Evolutionary conservation across 2,329 filamentous ascomycete genomes (phyloP), one percentile per base, ranked within the genome.

Genomic region (Chrysosporium queenslandicum): DNA sequence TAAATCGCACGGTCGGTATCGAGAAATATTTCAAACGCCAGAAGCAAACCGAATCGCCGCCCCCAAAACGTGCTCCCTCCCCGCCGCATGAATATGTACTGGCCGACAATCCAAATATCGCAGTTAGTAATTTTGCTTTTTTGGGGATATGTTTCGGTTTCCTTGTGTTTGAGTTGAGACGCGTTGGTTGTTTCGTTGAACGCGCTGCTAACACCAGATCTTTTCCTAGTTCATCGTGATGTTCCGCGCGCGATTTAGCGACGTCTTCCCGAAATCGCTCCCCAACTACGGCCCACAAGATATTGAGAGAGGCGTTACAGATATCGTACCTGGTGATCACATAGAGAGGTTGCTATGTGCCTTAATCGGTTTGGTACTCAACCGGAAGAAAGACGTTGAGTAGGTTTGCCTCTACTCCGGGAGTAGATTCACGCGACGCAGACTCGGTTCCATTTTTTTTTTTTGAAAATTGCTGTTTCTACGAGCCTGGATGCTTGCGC

Each of bases 381-480:
- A 98, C 70, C 84, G 92, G 69, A 97, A 98, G 76, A 95, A 98
- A 68, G 90, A 95, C 72, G 87, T 97, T 66, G 95, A 98, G 92
- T 97, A 80, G 71, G 88, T 74, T 59, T 57, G 58, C 65, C 65
- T 16, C 25, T 21, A n/a, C 7, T 21, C 6, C 11, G 1, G 37
- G 11, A 6, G 12, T 43, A 8, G 39, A 16, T 21, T 42, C 27
- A 16, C 40, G n/a, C 30, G 2, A n/a, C n/a, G 49, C 20, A 29
- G 27, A 43, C 29, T 36, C 39, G 43, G 16, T 16, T 18, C n/a
- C n/a, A n/a, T n/a, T n/a, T n/a, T n/a, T n/a, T n/a, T n/a, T n/a
- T n/a, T n/a, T n/a, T 25, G n/a, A 25, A 36, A 29, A 30, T 29
- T 37, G 20, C 18, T 29, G 16, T 51, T 5, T 25, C n/a, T 20